Percentiles rank a stretch among this genome's conserved stretches.
Evolutionary conservation across 1,284 basidiomycete species (phyloP).

Genomic region (Meripilus lineatus): DNA sequence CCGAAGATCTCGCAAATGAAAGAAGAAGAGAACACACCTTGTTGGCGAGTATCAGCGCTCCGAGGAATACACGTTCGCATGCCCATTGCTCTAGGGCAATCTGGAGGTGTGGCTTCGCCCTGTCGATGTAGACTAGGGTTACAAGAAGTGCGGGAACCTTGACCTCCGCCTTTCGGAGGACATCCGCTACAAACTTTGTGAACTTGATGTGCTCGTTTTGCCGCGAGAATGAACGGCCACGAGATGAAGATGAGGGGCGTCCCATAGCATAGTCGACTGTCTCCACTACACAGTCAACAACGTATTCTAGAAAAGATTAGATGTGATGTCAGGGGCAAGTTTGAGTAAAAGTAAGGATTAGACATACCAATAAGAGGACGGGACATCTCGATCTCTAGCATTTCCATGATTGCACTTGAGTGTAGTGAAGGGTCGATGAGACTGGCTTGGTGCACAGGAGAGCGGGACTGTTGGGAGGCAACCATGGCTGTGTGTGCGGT

Average conservation of each 20-base stretch:
- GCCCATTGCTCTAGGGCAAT: conserved; percentile 77
- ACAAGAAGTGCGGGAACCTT: conserved; percentile 58
- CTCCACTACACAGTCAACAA: conserved; percentile 60
- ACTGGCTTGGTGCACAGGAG: conserved; percentile 51
- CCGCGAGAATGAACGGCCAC: conserved; percentile 42
- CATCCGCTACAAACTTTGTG: conserved; percentile 54
- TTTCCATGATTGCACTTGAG: conserved; percentile 56
- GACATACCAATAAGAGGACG: conserved; percentile 55
- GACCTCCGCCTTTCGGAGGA: conserved; percentile 65
- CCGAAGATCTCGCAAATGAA: conserved; percentile 12
- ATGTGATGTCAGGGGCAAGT: conserved; percentile 3
- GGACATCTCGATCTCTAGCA: conserved; percentile 57
- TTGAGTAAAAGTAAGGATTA: not conserved
- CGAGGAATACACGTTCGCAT: conserved; percentile 71
- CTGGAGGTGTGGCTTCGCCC: conserved; percentile 67
- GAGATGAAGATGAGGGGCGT: conserved; percentile 47
- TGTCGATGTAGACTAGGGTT: conserved; percentile 63
- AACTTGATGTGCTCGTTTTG: conserved; percentile 51
- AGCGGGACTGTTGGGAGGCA: conserved; percentile 11
- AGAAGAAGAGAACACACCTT: conserved; percentile 44
- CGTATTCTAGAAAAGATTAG: conserved; percentile 44
- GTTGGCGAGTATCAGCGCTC: conserved; percentile 65
- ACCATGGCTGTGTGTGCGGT: conserved; percentile 10
- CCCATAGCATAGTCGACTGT: conserved; percentile 71
- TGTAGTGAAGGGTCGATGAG: conserved; percentile 59